Conservation (phyloP, 805 yeast species). For the Pichia cabralensis region DNA sequence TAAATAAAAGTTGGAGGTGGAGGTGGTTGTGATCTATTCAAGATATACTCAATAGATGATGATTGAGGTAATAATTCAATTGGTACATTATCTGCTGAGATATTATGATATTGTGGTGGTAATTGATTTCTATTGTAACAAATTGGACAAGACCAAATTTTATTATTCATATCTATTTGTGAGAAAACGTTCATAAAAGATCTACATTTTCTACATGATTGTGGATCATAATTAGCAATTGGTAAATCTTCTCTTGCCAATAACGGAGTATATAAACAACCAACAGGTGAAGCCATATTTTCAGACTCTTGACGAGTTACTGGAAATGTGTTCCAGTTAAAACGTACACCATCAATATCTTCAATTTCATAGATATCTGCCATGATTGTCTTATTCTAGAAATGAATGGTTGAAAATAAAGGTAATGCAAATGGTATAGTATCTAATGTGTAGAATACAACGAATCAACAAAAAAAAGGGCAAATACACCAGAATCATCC, state of each 20-base stretch:
- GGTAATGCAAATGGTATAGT: too few relatives aligned
- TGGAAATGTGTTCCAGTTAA: conserved; percentile 85
- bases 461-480: too few relatives aligned
- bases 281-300: conserved; percentile 88
- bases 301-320: conserved; percentile 81
- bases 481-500: too few relatives aligned
- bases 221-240: conserved; percentile 78
- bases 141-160: conserved; percentile 78
- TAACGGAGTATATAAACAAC: conserved; percentile 91
- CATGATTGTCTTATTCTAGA: too few relatives aligned
- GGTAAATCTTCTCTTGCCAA: conserved; percentile 68
- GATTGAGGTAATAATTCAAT: conserved; percentile 60
- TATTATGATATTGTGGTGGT: conserved; percentile 72
- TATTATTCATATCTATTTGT: conserved; percentile 64
- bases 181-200: conserved; percentile 84
- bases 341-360: conserved; percentile 56
- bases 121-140: conserved; percentile 71
- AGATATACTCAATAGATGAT: conserved; percentile 77
- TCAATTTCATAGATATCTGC: conserved; percentile 50
- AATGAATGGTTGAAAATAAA: too few relatives aligned
- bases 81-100: conserved; percentile 70
- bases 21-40: conserved; percentile 42
- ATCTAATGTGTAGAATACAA: too few relatives aligned
- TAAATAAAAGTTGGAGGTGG: conserved; percentile 87
- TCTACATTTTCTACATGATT: conserved; percentile 74